Conservation (phyloP, 768 basidiomycete species). For the Pleurotus cornucopiae region DNA sequence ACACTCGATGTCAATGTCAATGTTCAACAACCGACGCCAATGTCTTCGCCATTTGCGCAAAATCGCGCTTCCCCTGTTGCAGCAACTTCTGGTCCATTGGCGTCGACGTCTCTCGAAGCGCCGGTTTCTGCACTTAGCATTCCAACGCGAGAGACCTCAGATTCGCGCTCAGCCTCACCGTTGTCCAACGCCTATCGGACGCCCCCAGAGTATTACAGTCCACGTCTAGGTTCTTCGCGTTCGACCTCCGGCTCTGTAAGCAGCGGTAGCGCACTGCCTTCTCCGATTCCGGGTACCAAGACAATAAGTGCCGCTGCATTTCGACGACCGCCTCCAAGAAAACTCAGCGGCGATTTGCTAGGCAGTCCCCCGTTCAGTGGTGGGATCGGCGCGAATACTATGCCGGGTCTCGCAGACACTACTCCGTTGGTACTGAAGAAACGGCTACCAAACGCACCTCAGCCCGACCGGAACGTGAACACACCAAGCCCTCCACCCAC, state of each 20-base stretch:
- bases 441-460: constrained; percentile 43
- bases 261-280: constrained; percentile 13
- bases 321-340: constrained; percentile 39
- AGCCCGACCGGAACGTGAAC: constrained; percentile 17
- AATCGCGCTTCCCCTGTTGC: neutral
- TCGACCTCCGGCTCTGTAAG: constrained; percentile 2
- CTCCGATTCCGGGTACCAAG: constrained; percentile 31
- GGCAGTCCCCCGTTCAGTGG: neutral
- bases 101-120: neutral
- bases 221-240: constrained; percentile 9
- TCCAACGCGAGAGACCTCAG: neutral
- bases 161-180: neutral
- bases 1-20: neutral
- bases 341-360: neutral
- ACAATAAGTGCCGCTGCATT: constrained; percentile 80
- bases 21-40: neutral
- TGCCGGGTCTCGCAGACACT: constrained; percentile 31
- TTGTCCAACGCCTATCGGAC: constrained; percentile 30
- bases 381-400: constrained; percentile 6
- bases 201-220: constrained; percentile 41
- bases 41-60: neutral
- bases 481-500: constrained; percentile 6
- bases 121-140: neutral
- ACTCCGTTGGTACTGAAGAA: constrained; percentile 47
- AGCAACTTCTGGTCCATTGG: neutral